Evolutionary conservation across 78 protist species (phyloP), one percentile per base, ranked within the genome.

Genomic region (Chrysochromulina parva): DNA sequence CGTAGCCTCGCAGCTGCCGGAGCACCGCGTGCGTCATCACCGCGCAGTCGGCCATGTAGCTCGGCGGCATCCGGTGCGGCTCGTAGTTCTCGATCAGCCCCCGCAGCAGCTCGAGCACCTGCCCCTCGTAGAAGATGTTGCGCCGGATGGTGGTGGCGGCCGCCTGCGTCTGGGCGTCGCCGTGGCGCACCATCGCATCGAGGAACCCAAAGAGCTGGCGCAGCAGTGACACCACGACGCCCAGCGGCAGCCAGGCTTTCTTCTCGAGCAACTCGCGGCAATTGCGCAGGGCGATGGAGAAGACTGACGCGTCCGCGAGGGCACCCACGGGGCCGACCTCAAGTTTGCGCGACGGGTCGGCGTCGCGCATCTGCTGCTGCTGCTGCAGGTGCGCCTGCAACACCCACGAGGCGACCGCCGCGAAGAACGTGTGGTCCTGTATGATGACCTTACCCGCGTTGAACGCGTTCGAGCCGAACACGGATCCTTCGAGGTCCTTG

Each of bases 1-100:
- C 73, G 47, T 24, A 66, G 17, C 13, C 0, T 38, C 26, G 47
- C 47, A 66, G 73, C 73, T 24, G 73, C 17, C 73, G 73, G 38
- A 66, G 73, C 73, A 52, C 59, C 85, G 55, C 85, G 85, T 76
- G 85, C 11, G 85, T 76, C 59, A 76, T 48, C 48, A 38, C 85
- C 38, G 52, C 16, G 59, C 16, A 7, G 85, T 76, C 85, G 26
- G 26, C 53, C 85, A 76, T 5, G 57, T 76, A 76, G 28, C n/a
- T 7, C 10, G 59, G 14, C 14, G 53, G 53, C 85, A 76, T 50
- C 26, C 62, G 62, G 62, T 13, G 62, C 26, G 85, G 59, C 85
- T 76, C 85, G 57, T 76, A 76, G 16, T 55, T 58, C 9, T 20
- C 1, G 14, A 52, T 4, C 48, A 76, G 59, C 38, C 3, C 20